phyloP scores from a whole-genome alignment of 176 grass and related monocot species.

The Thinopyrum elongatum region DNA sequence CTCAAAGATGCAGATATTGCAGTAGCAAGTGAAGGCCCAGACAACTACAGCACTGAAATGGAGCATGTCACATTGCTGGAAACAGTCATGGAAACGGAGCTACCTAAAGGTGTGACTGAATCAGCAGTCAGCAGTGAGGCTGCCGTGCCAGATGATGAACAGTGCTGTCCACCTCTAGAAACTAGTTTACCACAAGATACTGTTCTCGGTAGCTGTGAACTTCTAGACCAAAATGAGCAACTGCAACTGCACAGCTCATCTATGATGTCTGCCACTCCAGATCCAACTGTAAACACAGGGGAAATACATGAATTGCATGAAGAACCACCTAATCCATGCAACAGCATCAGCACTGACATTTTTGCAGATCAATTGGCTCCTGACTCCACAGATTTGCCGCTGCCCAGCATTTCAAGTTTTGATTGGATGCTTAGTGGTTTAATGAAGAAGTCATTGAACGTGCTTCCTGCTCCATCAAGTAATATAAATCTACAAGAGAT shows the following conservation, averaged over 20 bases:
- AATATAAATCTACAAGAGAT: slow-evolving; percentile 21
- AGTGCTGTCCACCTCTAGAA: slow-evolving; percentile 8
- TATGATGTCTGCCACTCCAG: neutral
- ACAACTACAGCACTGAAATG: neutral
- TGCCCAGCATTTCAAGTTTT: slow-evolving; percentile 27
- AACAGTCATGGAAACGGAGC: slow-evolving; percentile 6
- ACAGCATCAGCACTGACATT: slow-evolving; percentile 18
- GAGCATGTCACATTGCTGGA: slow-evolving; percentile 19
- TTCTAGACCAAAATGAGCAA: neutral
- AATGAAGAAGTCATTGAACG: slow-evolving; percentile 31
- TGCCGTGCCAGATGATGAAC: slow-evolving; percentile 27
- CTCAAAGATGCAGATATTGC: slow-evolving; percentile 10
- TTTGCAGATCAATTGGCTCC: slow-evolving; percentile 21
- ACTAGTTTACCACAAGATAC: slow-evolving; percentile 11
- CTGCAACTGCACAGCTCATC: slow-evolving; percentile 1
- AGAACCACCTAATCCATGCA: neutral
- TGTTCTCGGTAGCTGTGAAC: slow-evolving; percentile 3
- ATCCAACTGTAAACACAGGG: neutral
- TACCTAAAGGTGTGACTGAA: slow-evolving; percentile 1
- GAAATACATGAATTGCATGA: slow-evolving; percentile 19
- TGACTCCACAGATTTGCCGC: slow-evolving; percentile 18
- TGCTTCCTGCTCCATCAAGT: slow-evolving; percentile 32
- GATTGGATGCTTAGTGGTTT: slow-evolving; percentile 45
- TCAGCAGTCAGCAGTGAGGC: slow-evolving; percentile 1
- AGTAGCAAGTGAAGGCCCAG: neutral